Evolutionary conservation across 441 rosid genomes (phyloP), one percentile per base, ranked within the genome.

Genomic region (Populus hybrid): DNA sequence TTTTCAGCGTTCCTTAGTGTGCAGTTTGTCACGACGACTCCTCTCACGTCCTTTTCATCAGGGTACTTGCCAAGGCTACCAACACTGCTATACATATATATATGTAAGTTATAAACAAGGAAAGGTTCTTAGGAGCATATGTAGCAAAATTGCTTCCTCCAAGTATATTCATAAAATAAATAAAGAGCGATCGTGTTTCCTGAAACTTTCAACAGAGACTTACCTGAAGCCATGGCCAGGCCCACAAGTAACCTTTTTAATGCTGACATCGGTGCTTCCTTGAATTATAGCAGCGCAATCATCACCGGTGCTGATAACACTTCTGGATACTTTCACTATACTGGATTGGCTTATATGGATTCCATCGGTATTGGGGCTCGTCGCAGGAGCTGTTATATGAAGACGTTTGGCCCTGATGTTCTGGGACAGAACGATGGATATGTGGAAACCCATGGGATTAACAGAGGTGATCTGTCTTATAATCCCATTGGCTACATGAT

Each of bases 191-290:
- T 2, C 8, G 40, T 36, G 16, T 67, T 61, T 20, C 8, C 24
- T 18, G 66, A 61, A 61, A 61, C 10, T 20, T 18, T 20, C 10
- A 18, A 2, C 23, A 38, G 16, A 10, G 14, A 7, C 2, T n/a
- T 81, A 90, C 93, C 94, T 92, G 79, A 91, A 32, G 59, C 97
- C 97, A 69, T 94, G 97, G 36, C 95, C 98, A 0, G 95, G 95
- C 70, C 97, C 98, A 10, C 98, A 93, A 3, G 8, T 23, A 28
- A 94, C 86, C 6, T 84, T 84, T 32, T 79, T 79, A 71, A 91
- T n/a, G 67, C 73, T 85, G 67, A 90, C 67, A 79, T 88, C 81
- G 16, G 73, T 81, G 81, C 83, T 68, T 57, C 92, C 93, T 16
- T 85, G 92, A 67, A 88, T 85, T 78, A 88, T 84, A 11, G 88